These are phyloP conservation scores for Macroventuria anomochaeta DNA, from an alignment of 2,329 filamentous ascomycete genomes.

Conservation along the genomic window DNA sequence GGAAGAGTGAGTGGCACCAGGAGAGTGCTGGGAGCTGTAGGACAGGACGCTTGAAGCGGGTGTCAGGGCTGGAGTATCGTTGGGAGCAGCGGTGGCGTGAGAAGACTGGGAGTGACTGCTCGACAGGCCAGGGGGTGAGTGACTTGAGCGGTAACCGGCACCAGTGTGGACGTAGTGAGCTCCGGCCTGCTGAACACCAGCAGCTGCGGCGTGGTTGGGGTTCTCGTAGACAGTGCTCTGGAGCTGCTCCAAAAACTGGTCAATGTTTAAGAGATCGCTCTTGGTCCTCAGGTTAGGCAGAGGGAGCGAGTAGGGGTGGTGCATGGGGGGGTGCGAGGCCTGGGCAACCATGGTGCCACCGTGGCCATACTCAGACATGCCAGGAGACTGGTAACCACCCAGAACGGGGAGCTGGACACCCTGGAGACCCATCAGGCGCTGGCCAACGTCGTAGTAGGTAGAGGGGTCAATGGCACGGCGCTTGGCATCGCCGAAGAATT, in stretches of 20 bases:
- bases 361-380: slow-evolving; percentile 61
- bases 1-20: slow-evolving; percentile 69
- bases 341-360: slow-evolving; percentile 62
- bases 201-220: slow-evolving; percentile 78
- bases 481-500: slow-evolving; percentile 94
- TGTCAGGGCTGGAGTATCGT: slow-evolving; percentile 76
- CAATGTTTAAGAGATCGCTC: slow-evolving; percentile 90
- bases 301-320: slow-evolving; percentile 84
- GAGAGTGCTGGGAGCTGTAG: slow-evolving; percentile 79
- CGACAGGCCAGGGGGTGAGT: slow-evolving; percentile 59
- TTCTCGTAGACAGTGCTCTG: slow-evolving; percentile 96
- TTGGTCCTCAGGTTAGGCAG: slow-evolving; percentile 92
- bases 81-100: slow-evolving; percentile 55
- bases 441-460: slow-evolving; percentile 90
- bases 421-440: slow-evolving; percentile 83
- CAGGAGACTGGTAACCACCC: slow-evolving; percentile 39
- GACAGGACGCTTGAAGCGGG: slow-evolving; percentile 78
- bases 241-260: slow-evolving; percentile 94
- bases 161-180: slow-evolving; percentile 67
- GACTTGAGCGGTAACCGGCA: slow-evolving; percentile 61
- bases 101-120: slow-evolving; percentile 57
- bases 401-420: slow-evolving; percentile 62
- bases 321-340: slow-evolving; percentile 68
- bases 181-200: slow-evolving; percentile 77
- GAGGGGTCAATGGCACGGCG: slow-evolving; percentile 86